These are phyloP conservation scores for Xylaria curta DNA, from an alignment of 495 filamentous ascomycete species.

Conservation along the genomic window DNA sequence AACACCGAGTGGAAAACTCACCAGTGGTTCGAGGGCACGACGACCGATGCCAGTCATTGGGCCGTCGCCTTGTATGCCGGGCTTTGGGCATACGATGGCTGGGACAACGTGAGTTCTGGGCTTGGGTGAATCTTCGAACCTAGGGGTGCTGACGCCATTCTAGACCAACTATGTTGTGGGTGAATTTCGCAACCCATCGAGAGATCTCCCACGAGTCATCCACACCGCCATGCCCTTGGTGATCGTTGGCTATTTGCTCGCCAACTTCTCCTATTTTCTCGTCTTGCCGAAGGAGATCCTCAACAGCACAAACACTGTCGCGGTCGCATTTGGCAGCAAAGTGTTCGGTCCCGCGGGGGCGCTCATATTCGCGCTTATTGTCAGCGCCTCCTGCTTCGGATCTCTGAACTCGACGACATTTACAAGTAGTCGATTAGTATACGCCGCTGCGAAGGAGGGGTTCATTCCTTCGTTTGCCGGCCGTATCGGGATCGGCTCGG, in stretches of 20 bases:
- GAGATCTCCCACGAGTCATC: slow-evolving; percentile 92
- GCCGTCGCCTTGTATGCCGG: slow-evolving; percentile 94
- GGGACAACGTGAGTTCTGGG: slow-evolving; percentile 85
- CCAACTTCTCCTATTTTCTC: slow-evolving; percentile 92
- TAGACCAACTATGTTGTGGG: slow-evolving; percentile 97
- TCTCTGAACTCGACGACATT: slow-evolving; percentile 95
- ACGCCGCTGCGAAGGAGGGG: slow-evolving; percentile 93
- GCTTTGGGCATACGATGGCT: slow-evolving; percentile 97
- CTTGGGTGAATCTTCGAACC: slow-evolving; percentile 22
- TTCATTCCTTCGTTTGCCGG: slow-evolving; percentile 87
- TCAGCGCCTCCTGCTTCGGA: slow-evolving; percentile 87
- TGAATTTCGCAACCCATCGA: slow-evolving; percentile 89
- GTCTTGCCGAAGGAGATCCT: slow-evolving; percentile 84
- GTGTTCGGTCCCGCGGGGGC: slow-evolving; percentile 87
- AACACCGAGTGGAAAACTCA: slow-evolving; percentile 86
- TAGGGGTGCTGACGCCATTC: slow-evolving; percentile 14
- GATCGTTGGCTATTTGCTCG: slow-evolving; percentile 86
- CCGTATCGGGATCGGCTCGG: slow-evolving; percentile 73
- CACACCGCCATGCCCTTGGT: slow-evolving; percentile 97
- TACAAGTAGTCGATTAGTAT: slow-evolving; percentile 88
- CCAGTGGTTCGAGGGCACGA: slow-evolving; percentile 90
- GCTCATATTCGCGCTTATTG: slow-evolving; percentile 85
- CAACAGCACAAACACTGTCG: slow-evolving; percentile 87
- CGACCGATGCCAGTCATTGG: slow-evolving; percentile 77
- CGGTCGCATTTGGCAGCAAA: slow-evolving; percentile 88